These are phyloP conservation scores for Colletotrichum sp. DNA, from an alignment of 2,329 filamentous ascomycete species.

Conservation along the genomic window DNA sequence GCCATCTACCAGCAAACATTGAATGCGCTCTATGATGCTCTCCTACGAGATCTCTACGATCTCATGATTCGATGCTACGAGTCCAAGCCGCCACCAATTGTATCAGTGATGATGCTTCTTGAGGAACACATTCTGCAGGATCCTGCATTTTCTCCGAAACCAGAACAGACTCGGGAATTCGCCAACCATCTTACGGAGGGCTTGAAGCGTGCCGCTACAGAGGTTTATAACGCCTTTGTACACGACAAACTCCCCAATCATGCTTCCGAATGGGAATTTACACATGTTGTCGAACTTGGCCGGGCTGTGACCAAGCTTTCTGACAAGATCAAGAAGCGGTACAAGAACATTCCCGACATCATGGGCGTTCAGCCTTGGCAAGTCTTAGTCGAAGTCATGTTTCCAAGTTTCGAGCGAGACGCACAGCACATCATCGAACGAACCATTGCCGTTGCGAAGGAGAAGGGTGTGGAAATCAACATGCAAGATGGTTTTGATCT, in stretches of 20 bases:
- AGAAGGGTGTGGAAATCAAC: conserved; percentile 75
- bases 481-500: conserved; percentile 94
- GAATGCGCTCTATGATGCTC: conserved; percentile 75
- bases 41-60: conserved; percentile 87
- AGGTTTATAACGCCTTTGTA: conserved; percentile 81
- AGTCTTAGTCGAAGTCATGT: conserved; percentile 80
- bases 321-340: conserved; percentile 90
- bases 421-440: conserved; percentile 82
- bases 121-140: conserved; percentile 84
- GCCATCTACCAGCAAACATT: conserved; percentile 78
- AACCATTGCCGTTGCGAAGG: conserved; percentile 76
- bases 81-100: conserved; percentile 81
- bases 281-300: conserved; percentile 87
- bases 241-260: conserved; percentile 80
- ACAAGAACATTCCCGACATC: conserved; percentile 84
- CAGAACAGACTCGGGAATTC: conserved; percentile 76
- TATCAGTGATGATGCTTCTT: conserved; percentile 79
- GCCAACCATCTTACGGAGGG: conserved; percentile 73
- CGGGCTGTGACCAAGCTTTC: conserved; percentile 85
- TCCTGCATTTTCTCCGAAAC: conserved; percentile 72
- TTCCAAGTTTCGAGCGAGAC: conserved; percentile 91
- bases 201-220: conserved; percentile 74
- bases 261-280: conserved; percentile 87
- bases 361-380: conserved; percentile 73
- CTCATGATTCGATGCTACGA: conserved; percentile 90